Percentiles rank a stretch among this genome's conserved stretches.
Evolutionary conservation across 805 yeast species (phyloP).

Genomic region (Clavispora phyllophila): DNA sequence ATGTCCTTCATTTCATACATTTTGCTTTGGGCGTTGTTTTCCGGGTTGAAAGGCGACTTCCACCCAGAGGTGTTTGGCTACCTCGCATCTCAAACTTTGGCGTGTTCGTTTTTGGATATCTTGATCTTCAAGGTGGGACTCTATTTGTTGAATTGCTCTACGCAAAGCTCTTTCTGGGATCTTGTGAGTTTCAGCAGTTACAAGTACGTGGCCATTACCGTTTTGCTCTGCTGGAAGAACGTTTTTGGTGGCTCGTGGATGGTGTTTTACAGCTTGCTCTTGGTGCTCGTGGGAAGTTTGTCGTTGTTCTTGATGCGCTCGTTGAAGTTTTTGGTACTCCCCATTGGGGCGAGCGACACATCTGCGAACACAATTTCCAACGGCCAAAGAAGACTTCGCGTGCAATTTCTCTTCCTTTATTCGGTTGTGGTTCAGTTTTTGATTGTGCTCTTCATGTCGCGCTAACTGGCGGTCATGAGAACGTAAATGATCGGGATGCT

Average conservation of each 20-base stretch:
- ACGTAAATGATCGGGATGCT: too few relatives aligned
- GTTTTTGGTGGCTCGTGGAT: slow-evolving; percentile 32
- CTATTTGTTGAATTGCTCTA: slow-evolving; percentile 67
- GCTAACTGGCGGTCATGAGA: slow-evolving; percentile 3
- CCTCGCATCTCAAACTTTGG: slow-evolving; percentile 80
- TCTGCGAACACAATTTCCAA: slow-evolving; percentile 57
- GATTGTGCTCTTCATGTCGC: slow-evolving; percentile 64
- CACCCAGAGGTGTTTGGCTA: slow-evolving; percentile 91
- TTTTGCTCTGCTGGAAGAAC: slow-evolving; percentile 50
- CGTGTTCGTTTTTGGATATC: slow-evolving; percentile 74
- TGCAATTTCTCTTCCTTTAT: slow-evolving; percentile 82
- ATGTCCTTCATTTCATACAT: slow-evolving; percentile 91
- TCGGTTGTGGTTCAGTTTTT: slow-evolving; percentile 76
- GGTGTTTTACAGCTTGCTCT: slow-evolving; percentile 30
- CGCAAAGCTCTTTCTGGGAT: slow-evolving; percentile 66
- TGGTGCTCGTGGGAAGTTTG: slow-evolving; percentile 41
- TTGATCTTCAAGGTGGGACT: slow-evolving; percentile 73
- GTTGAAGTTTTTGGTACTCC: slow-evolving; percentile 61
- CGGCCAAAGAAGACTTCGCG: slow-evolving; percentile 70
- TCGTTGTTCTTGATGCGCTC: slow-evolving; percentile 63
- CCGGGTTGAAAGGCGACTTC: slow-evolving; percentile 83
- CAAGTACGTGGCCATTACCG: slow-evolving; percentile 78
- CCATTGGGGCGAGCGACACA: slow-evolving; percentile 35
- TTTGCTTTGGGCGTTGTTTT: slow-evolving; percentile 73
- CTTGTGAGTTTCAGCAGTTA: slow-evolving; percentile 87